These are phyloP conservation scores for Physcomitrium patens DNA, from an alignment of 225 moss, liverwort and hornwort species.

Conservation along the genomic window DNA sequence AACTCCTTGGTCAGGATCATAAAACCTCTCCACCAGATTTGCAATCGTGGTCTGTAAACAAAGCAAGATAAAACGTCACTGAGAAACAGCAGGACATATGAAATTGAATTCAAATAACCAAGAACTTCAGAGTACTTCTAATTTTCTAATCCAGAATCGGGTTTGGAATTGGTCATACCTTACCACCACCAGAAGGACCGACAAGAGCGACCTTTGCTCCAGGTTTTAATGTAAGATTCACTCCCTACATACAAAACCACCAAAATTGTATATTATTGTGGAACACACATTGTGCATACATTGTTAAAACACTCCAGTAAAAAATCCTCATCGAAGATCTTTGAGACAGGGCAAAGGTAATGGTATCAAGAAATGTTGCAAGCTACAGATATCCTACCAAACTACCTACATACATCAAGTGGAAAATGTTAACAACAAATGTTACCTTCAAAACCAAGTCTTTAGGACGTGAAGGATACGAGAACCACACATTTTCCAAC, in stretches of 20 bases:
- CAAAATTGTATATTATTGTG: neutral
- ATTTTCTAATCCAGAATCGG: neutral
- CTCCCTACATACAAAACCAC: constrained; percentile 61
- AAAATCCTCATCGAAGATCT: neutral
- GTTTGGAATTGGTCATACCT: constrained; percentile 52
- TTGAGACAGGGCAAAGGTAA: neutral
- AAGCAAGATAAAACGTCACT: neutral
- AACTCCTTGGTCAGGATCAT: constrained; percentile 87
- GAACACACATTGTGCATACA: neutral
- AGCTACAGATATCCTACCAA: neutral
- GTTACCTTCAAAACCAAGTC: constrained; percentile 87
- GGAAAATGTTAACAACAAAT: neutral
- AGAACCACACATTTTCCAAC: constrained; percentile 96
- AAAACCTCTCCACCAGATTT: constrained; percentile 97
- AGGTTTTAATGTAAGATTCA: constrained; percentile 77
- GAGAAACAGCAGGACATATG: neutral
- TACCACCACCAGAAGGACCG: constrained; percentile 98
- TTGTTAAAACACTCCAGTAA: neutral
- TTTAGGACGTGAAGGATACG: constrained; percentile 93
- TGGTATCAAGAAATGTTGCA: neutral
- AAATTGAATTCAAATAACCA: neutral
- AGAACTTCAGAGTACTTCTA: neutral
- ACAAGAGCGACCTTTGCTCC: constrained; percentile 98
- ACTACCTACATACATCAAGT: neutral
- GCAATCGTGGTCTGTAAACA: constrained; percentile 89